Evolutionary conservation across 1,139 yeast genomes (phyloP).

Genomic region (Candida albicans): DNA sequence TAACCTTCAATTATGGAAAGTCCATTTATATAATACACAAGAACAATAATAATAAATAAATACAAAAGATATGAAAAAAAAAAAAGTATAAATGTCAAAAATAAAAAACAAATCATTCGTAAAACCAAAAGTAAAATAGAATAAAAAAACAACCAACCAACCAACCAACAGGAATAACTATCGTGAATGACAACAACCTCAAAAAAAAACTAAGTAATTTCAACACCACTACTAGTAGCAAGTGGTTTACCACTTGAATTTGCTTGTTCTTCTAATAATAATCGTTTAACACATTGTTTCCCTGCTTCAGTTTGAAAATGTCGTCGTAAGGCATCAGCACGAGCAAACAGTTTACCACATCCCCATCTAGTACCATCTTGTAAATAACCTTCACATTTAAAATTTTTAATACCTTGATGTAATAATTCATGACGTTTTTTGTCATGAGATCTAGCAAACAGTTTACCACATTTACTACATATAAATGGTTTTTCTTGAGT

Average conservation of each 20-base stretch:
- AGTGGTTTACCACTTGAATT: constrained; percentile 11
- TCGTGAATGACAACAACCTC: too few species aligned
- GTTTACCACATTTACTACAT: constrained; percentile 86
- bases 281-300: constrained; percentile 71
- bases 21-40: too few species aligned
- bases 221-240: constrained; percentile 9
- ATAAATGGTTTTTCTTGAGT: constrained; percentile 91
- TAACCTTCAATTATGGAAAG: too few species aligned
- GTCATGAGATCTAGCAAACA: constrained; percentile 96
- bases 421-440: constrained; percentile 90
- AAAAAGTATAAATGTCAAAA: background rate
- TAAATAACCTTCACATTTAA: constrained; percentile 75
- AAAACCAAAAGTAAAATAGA: background rate
- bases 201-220: too few species aligned
- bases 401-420: constrained; percentile 88
- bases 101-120: background rate
- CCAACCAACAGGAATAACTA: too few species aligned
- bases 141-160: background rate
- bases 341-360: constrained; percentile 88
- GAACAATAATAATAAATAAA: background rate
- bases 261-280: constrained; percentile 61
- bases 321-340: constrained; percentile 92
- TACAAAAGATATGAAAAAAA: background rate
- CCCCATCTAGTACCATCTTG: constrained; percentile 77
- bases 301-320: constrained; percentile 97